phyloP scores from a whole-genome alignment of 805 yeast genomes.

The Candida rishiriensis region DNA sequence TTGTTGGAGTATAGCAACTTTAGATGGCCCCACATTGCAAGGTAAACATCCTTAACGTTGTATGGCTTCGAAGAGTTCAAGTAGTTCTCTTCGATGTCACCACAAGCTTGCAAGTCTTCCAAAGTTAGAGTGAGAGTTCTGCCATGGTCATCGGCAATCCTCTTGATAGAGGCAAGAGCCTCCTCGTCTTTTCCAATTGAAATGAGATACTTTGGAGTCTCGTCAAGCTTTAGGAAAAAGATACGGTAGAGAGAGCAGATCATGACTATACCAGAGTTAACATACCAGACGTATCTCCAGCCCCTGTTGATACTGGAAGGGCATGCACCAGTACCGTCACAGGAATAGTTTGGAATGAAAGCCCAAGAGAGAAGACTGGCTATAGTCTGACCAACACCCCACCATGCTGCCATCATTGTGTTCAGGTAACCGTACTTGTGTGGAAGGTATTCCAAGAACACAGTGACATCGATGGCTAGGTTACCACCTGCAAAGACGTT shows the following conservation, averaged over 20 bases:
- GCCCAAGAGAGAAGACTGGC: conserved; percentile 53
- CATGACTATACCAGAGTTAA: conserved; percentile 50
- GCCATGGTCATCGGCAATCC: conserved; percentile 43
- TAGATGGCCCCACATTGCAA: conserved; percentile 34
- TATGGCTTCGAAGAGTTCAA: conserved; percentile 18
- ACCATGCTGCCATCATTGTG: conserved; percentile 52
- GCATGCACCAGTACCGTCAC: conserved; percentile 41
- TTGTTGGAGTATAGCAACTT: conserved; percentile 42
- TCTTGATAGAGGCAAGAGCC: conserved; percentile 39
- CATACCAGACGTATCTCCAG: conserved; percentile 57
- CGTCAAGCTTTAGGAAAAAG: conserved; percentile 41
- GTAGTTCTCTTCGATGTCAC: conserved; percentile 31
- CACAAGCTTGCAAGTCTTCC: conserved; percentile 42
- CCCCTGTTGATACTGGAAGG: conserved; percentile 46
- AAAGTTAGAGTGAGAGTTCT: conserved; percentile 37
- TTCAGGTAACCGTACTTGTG: conserved; percentile 45
- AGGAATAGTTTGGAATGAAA: conserved; percentile 45
- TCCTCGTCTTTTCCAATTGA: conserved; percentile 48
- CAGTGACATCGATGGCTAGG: conserved; percentile 49
- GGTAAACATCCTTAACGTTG: conserved; percentile 24
- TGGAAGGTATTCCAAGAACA: conserved; percentile 51
- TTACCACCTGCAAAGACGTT: conserved; percentile 51
- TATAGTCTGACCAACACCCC: conserved; percentile 61
- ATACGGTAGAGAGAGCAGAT: conserved; percentile 45
- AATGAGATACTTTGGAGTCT: conserved; percentile 52